Evolutionary conservation across 1,284 basidiomycete species (phyloP).

Genomic region (Phaffia rhodozyma): DNA sequence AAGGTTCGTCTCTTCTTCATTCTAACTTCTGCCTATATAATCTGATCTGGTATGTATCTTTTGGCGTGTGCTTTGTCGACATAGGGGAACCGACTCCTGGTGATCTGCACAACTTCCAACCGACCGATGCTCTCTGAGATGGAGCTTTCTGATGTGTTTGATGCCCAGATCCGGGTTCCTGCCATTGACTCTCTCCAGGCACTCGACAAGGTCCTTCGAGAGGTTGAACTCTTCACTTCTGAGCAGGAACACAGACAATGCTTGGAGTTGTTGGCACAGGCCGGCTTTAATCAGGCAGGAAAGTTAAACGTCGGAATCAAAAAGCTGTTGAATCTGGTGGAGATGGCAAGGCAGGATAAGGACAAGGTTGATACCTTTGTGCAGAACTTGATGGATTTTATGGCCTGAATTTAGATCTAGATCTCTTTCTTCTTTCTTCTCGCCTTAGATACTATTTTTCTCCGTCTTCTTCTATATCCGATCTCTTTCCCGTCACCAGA

Average conservation of each 20-base stretch:
- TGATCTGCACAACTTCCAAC: slow-evolving; percentile 86
- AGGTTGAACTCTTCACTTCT: slow-evolving; percentile 63
- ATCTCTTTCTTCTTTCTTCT: not conserved
- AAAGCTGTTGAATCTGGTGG: slow-evolving; percentile 78
- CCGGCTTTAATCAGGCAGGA: slow-evolving; percentile 54
- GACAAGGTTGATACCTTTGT: slow-evolving; percentile 61
- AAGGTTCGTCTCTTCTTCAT: slow-evolving; percentile 47
- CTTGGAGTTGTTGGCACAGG: slow-evolving; percentile 56
- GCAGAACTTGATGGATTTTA: slow-evolving; percentile 52
- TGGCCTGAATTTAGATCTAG: not conserved
- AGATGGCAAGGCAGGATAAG: slow-evolving; percentile 94
- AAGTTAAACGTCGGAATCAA: slow-evolving; percentile 80
- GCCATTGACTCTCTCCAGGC: slow-evolving; percentile 62
- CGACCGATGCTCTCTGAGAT: slow-evolving; percentile 79
- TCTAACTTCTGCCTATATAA: not conserved
- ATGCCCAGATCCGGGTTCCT: slow-evolving; percentile 75
- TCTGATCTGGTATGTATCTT: not conserved
- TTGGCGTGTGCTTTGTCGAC: not conserved
- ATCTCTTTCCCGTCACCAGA: too few relatives aligned
- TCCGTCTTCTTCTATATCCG: too few relatives aligned
- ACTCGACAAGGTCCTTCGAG: slow-evolving; percentile 67
- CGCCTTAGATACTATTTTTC: too few relatives aligned
- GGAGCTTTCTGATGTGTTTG: slow-evolving; percentile 78
- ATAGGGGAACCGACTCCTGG: slow-evolving; percentile 76
- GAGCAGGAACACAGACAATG: slow-evolving; percentile 49